These are phyloP conservation scores for Acorus calamus DNA, from an alignment of 106 monocot genomes.

Conservation along the genomic window DNA sequence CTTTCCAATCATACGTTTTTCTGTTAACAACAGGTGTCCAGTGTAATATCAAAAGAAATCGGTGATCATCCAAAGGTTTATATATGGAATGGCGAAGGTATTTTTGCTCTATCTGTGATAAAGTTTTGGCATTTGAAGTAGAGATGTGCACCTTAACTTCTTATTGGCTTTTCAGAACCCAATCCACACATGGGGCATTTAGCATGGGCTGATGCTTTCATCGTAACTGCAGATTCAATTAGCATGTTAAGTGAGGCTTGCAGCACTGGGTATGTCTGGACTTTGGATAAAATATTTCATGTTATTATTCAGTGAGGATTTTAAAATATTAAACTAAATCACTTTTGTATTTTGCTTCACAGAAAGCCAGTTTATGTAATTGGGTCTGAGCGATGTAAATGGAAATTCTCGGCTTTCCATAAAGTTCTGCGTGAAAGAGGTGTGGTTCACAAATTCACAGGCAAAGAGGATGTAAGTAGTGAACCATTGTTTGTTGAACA, in stretches of 20 bases:
- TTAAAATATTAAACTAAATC: too few relatives aligned
- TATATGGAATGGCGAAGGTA: slow-evolving; percentile 95
- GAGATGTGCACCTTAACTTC: too few relatives aligned
- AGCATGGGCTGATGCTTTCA: slow-evolving; percentile 98
- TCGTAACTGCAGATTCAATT: slow-evolving; percentile 89
- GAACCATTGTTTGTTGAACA: not conserved
- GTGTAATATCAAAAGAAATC: slow-evolving; percentile 54
- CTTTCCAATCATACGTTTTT: not conserved
- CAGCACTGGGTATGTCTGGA: slow-evolving; percentile 75
- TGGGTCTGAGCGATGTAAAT: slow-evolving; percentile 84
- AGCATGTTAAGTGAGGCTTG: slow-evolving; percentile 98
- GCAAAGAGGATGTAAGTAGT: slow-evolving; percentile 79
- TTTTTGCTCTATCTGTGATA: not conserved
- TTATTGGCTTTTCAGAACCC: slow-evolving; percentile 30
- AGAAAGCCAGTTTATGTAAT: slow-evolving; percentile 96
- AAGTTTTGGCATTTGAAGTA: too few relatives aligned
- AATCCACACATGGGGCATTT: slow-evolving; percentile 99
- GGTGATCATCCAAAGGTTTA: slow-evolving; percentile 68
- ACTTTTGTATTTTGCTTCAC: not conserved
- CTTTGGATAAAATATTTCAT: too few relatives aligned
- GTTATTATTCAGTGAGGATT: too few relatives aligned
- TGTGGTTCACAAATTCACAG: slow-evolving; percentile 70
- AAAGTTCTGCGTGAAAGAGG: slow-evolving; percentile 56
- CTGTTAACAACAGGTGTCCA: slow-evolving; percentile 33
- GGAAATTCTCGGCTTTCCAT: slow-evolving; percentile 97